Conservation (phyloP, 179 eudicot species). For the Silene coronaria region DNA sequence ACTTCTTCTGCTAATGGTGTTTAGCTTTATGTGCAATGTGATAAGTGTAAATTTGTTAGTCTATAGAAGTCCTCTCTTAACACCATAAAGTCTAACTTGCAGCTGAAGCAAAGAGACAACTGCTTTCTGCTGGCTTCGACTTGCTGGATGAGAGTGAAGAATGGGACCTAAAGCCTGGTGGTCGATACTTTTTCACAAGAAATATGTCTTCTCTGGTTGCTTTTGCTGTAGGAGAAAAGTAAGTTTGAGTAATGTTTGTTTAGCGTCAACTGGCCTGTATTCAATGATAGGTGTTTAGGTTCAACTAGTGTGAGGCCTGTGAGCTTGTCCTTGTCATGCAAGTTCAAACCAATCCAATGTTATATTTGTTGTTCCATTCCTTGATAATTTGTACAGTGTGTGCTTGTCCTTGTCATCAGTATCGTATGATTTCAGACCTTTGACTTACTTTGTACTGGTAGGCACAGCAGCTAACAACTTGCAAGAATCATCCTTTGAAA, state of each 20-base stretch:
- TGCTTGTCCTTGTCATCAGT: background rate
- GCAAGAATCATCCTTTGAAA: background rate
- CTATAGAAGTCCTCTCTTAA: conserved; percentile 1
- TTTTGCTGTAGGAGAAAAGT: conserved; percentile 87
- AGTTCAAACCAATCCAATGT: no score
- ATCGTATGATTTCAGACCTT: background rate
- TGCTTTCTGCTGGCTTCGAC: conserved; percentile 83
- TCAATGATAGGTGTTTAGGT: background rate
- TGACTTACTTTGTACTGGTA: background rate
- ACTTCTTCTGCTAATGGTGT: background rate
- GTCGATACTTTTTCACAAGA: conserved; percentile 87
- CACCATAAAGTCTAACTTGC: conserved; percentile 13
- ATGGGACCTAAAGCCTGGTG: conserved; percentile 96
- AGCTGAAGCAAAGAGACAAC: conserved; percentile 94
- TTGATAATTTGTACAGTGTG: conserved; percentile 2
- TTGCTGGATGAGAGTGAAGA: conserved; percentile 76
- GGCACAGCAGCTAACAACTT: background rate
- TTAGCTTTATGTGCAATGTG: background rate
- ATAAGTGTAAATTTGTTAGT: background rate
- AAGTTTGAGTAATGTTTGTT: conserved; percentile 29
- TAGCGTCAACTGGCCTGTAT: background rate
- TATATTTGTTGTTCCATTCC: background rate
- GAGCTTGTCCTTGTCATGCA: no score
- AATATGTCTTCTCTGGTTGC: conserved; percentile 98
- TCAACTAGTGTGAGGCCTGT: no score